These are phyloP conservation scores for Aphanocladium album DNA, from an alignment of 2,329 filamentous ascomycete species.

Conservation along the genomic window DNA sequence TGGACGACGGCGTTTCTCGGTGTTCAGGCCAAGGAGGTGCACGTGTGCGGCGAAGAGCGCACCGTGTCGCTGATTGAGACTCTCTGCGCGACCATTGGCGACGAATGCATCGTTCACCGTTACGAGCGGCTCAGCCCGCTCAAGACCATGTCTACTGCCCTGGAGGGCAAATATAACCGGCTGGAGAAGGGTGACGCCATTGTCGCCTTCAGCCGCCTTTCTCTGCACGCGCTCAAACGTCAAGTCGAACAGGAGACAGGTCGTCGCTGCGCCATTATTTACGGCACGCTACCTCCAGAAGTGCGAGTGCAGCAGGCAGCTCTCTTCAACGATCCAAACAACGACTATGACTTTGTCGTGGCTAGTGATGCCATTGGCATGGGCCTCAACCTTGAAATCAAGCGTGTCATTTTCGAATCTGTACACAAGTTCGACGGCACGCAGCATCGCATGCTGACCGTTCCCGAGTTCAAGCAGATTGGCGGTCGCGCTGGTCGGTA, in stretches of 20 bases:
- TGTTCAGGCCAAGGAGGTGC: constrained; percentile 79
- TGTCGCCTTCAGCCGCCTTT: constrained; percentile 77
- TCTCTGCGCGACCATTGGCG: constrained; percentile 73
- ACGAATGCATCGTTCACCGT: constrained; percentile 72
- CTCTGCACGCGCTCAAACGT: constrained; percentile 73
- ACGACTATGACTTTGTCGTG: constrained; percentile 90
- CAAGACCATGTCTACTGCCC: constrained; percentile 56
- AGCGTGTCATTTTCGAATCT: constrained; percentile 82
- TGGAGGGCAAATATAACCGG: constrained; percentile 58
- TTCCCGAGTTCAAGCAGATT: constrained; percentile 90
- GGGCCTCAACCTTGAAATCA: constrained; percentile 91
- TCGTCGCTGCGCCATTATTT: constrained; percentile 83
- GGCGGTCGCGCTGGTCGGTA: constrained; percentile 87
- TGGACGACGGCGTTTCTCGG: constrained; percentile 92
- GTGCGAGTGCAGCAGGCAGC: constrained; percentile 86
- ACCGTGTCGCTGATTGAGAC: constrained; percentile 73
- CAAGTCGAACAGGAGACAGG: constrained; percentile 73
- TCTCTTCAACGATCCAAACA: constrained; percentile 91
- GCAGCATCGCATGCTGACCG: constrained; percentile 51
- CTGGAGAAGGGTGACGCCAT: constrained; percentile 87
- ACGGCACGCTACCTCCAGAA: constrained; percentile 86
- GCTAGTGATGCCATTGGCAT: constrained; percentile 96
- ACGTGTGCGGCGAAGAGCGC: constrained; percentile 87
- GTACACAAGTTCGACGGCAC: constrained; percentile 66
- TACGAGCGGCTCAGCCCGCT: constrained; percentile 83